These are phyloP conservation scores for Candida fluviatilis DNA, from an alignment of 805 yeast genomes.

Conservation along the genomic window DNA sequence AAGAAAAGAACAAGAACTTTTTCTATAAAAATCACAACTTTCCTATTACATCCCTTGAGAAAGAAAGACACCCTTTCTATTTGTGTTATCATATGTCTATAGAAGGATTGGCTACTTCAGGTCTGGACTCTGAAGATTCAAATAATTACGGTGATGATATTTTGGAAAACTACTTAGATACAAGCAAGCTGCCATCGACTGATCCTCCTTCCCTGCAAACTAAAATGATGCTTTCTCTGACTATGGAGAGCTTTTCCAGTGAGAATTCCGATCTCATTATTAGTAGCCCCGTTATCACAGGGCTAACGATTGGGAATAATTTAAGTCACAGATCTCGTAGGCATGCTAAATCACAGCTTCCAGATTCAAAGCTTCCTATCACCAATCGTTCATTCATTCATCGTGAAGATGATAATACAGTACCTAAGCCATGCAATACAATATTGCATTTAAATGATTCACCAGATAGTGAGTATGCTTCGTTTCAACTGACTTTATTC, in stretches of 20 bases:
- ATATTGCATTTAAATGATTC: slow-evolving; percentile 6
- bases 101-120: slow-evolving; percentile 11
- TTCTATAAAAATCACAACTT: too few species aligned
- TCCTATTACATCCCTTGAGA: background rate
- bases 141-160: slow-evolving; percentile 29
- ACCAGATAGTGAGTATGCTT: background rate
- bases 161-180: slow-evolving; percentile 26
- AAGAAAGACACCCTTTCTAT: slow-evolving; percentile 2
- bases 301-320: slow-evolving; percentile 28
- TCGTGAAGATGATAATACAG: slow-evolving; percentile 7
- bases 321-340: slow-evolving; percentile 14
- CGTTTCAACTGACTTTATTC: slow-evolving; percentile 4
- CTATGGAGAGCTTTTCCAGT: too few species aligned
- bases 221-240: background rate
- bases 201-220: background rate
- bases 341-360: background rate
- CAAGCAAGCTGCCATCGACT: slow-evolving; percentile 18
- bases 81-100: slow-evolving; percentile 26
- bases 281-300: slow-evolving; percentile 30
- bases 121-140: slow-evolving; percentile 7
- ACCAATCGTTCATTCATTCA: slow-evolving; percentile 15
- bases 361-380: background rate
- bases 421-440: slow-evolving; percentile 7
- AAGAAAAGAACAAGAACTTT: too few species aligned
- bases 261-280: slow-evolving; percentile 13